Evolutionary conservation across 2,329 filamentous ascomycete species (phyloP), one percentile per base, ranked within the genome.

Genomic region (Fusarium multiceps): DNA sequence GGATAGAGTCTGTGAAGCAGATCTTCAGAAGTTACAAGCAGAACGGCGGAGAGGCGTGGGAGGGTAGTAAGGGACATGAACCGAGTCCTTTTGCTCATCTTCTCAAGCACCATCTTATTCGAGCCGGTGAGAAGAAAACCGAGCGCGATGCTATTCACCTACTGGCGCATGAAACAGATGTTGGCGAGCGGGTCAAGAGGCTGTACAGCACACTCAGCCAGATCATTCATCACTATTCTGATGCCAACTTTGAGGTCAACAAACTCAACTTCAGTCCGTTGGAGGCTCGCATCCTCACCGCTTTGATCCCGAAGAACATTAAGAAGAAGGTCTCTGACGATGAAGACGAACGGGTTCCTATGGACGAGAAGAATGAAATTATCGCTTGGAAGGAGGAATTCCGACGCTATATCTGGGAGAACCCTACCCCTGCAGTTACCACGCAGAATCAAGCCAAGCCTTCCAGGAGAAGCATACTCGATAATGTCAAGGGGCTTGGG

Each of bases 381-480:
- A n/a, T 37, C 5, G 3, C 34, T 4, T 37, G 34, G 34, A 37
- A 37, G 34, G 18, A 37, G 10, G 34, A 37, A 6, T 37, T 4
- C 10, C 34, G 34, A 37, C 34, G 34, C 1, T n/a, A 37, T 37
- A 2, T 37, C 34, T 37, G 34, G 34, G 34, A 37, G 10, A 37
- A 37, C 3, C 1, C 6, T 2, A n/a, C 34, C 3, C 34, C 34
- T 3, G 9, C 18, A 18, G 18, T 5, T 11, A 1, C 34, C 10
- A 37, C 1, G 34, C 34, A 4, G 10, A 12, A 0, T 12, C 34
- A 11, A 37, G 18, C 34, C 6, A 37, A 37, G 0, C 5, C 34
- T n/a, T n/a, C 18, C 34, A n/a, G n/a, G 2, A 37, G 2, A n/a
- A 5, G 0, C 18, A 11, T 3, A 11, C 6, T 37, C 18, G 34